A percentile compares a stretch with the other conserved stretches of the same genome.
These are phyloP conservation scores for Dendrobium officinale DNA, from an alignment of 106 monocot genomes.

Conservation along the genomic window DNA sequence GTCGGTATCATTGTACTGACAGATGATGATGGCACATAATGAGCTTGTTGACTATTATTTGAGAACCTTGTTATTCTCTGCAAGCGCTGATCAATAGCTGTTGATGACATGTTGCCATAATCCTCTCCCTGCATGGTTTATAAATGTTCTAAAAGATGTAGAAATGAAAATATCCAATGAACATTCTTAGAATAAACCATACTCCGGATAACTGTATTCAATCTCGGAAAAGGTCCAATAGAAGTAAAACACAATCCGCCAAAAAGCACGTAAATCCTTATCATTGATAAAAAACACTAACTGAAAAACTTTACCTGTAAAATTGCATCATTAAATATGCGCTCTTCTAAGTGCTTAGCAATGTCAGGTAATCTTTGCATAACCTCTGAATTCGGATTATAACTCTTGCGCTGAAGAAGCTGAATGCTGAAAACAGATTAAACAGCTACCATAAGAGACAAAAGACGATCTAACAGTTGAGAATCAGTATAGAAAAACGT, in stretches of 20 bases:
- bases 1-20: constrained; percentile 77
- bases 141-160: not conserved
- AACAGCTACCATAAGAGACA: not conserved
- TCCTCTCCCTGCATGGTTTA: constrained; percentile 30
- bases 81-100: constrained; percentile 44
- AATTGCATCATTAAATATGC: constrained; percentile 35
- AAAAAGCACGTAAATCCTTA: not conserved
- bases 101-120: constrained; percentile 50
- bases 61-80: constrained; percentile 24
- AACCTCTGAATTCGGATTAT: constrained; percentile 16
- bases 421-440: constrained; percentile 5
- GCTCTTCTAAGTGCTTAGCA: constrained; percentile 43
- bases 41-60: constrained; percentile 24
- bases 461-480: not conserved
- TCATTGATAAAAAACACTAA: not conserved
- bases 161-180: not conserved
- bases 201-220: not conserved
- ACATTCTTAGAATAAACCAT: not conserved
- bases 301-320: constrained; percentile 31
- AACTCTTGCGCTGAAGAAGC: constrained; percentile 30
- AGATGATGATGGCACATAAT: constrained; percentile 42
- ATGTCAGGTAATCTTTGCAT: constrained; percentile 41
- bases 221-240: not conserved
- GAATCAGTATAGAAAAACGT: not conserved
- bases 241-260: not conserved